A percentile compares a stretch with the other conserved stretches of the same genome.
phyloP scores from a whole-genome alignment of 805 yeast genomes.

The Debaryomyces tyrocola region DNA sequence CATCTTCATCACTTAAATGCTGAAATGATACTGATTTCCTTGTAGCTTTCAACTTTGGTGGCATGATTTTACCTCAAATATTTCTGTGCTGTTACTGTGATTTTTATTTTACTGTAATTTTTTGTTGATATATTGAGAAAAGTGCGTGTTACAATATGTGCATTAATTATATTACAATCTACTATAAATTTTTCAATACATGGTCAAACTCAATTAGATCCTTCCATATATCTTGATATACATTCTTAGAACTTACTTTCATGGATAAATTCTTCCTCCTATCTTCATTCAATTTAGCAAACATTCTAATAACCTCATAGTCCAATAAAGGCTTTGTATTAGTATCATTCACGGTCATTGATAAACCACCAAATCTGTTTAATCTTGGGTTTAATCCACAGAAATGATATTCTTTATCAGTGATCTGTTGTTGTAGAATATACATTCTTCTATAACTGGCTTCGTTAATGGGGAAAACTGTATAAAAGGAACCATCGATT shows the following conservation, averaged over 20 bases:
- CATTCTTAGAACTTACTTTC: slow-evolving; percentile 56
- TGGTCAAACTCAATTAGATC: slow-evolving; percentile 62
- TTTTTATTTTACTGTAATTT: neutral
- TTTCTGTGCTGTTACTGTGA: neutral
- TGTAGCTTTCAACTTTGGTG: slow-evolving; percentile 3
- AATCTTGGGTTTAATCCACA: slow-evolving; percentile 82
- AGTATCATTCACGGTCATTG: slow-evolving; percentile 32
- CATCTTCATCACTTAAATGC: slow-evolving; percentile 7
- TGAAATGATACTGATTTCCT: slow-evolving; percentile 23
- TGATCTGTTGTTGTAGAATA: slow-evolving; percentile 82
- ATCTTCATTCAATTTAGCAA: slow-evolving; percentile 56
- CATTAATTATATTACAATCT: neutral
- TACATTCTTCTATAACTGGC: slow-evolving; percentile 75
- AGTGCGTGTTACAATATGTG: neutral
- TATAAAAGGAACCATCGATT: slow-evolving; percentile 75
- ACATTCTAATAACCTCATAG: slow-evolving; percentile 54
- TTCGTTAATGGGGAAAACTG: slow-evolving; percentile 75
- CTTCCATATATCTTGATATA: slow-evolving; percentile 63
- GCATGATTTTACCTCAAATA: slow-evolving; percentile 4
- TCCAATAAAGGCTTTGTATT: slow-evolving; percentile 67
- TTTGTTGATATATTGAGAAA: neutral
- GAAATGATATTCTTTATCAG: slow-evolving; percentile 69
- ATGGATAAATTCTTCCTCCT: slow-evolving; percentile 52
- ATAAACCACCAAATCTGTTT: slow-evolving; percentile 52
- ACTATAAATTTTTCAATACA: slow-evolving; percentile 25